Evolutionary conservation across 2,329 filamentous ascomycete species (phyloP), one percentile per base, ranked within the genome.

Genomic region (Phyllosticta citriasiana): DNA sequence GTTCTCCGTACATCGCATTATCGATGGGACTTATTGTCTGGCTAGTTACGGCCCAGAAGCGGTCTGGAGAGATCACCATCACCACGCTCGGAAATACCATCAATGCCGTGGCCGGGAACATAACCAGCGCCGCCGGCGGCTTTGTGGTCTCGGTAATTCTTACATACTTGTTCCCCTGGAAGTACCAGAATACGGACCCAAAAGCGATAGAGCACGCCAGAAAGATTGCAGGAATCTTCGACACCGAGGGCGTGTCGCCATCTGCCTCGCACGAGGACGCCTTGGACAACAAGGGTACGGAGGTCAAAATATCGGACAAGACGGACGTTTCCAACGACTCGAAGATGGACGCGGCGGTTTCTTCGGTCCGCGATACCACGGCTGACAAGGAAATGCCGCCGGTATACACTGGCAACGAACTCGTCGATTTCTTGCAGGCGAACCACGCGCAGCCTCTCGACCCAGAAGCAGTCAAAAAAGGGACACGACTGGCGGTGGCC

Each of bases 11-110:
- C 0, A 67, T 83, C 0, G 81, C 81, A 0, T 73, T 83, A 63
- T 73, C 72, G 0, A 80, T 79, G 0, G 81, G 81, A 0, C 72
- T 84, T 10, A 76, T 74, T 0, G 79, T 80, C 25, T 84, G 81
- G 81, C 72, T 84, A 0, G 77, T 78, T 8, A 76, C 76, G 0
- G 78, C 81, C 0, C 72, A 77, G 1, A 69, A 73, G 0, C 70
- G 80, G 3, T 77, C 78, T n/a, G 81, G 80, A 1, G 73, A 75
- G 10, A 74, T 83, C 0, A 76, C 75, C 0, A 76, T 84, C 2
- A 66, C 73, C 0, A 76, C 80, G 0, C 83, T 81, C 0, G 80
- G 80, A 0, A 67, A 75, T 0, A 76, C 71, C 1, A 74, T 72
- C 0, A 75, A 76, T 57, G 71, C 74, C 1, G 66, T 77, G 0